Conservation (phyloP, 768 basidiomycete species). For the Daedaleopsis sinensis region DNA sequence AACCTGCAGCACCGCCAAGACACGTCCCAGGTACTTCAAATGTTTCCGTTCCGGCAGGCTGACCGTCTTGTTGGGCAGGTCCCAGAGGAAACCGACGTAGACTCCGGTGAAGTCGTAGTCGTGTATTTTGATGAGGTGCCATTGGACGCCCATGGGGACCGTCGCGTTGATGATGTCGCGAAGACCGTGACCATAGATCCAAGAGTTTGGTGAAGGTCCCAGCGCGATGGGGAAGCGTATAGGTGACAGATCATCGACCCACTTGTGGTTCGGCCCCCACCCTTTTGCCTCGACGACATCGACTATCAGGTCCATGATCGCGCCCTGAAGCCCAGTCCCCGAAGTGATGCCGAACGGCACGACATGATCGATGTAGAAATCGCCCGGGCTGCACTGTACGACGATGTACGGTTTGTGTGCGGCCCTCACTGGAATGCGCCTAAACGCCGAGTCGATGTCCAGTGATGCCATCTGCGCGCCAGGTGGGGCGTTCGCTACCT, state of each 20-base stretch:
- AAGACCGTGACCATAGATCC: not conserved
- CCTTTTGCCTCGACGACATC: not conserved
- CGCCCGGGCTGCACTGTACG: not conserved
- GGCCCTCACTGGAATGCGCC: not conserved
- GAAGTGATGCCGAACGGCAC: conserved; percentile 2
- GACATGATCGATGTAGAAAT: not conserved
- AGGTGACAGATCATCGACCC: conserved; percentile 11
- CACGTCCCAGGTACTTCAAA: conserved; percentile 24
- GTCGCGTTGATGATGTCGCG: conserved; percentile 7
- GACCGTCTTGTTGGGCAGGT: conserved; percentile 29
- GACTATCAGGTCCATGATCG: conserved; percentile 5
- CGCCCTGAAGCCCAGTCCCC: not conserved
- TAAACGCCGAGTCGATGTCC: conserved; percentile 2
- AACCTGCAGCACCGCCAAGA: conserved; percentile 17
- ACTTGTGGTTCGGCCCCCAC: conserved; percentile 2
- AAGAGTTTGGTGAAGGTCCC: not conserved
- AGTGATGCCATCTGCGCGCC: not conserved
- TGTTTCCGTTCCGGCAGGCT: conserved; percentile 35
- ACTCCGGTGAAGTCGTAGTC: conserved; percentile 24
- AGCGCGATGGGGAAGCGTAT: not conserved
- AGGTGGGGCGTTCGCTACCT: not conserved
- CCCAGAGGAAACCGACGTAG: conserved; percentile 38
- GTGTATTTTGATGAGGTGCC: conserved; percentile 23
- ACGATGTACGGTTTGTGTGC: conserved; percentile 4
- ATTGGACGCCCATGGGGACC: conserved; percentile 26